phyloP scores from a whole-genome alignment of 306 rosid genomes.

The Erythrophleum fordii region DNA sequence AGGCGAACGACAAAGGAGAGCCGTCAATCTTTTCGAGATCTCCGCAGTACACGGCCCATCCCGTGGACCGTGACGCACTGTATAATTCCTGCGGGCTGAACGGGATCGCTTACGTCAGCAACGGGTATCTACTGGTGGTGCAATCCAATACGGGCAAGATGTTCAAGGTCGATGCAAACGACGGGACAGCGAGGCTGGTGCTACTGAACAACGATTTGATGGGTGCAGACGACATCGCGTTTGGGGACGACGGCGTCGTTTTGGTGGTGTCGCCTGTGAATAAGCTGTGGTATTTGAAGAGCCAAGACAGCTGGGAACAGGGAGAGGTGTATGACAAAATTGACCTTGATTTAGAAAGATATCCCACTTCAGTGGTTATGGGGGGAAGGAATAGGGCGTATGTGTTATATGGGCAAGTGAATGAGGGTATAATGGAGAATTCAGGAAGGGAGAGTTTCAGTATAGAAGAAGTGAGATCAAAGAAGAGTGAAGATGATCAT shows the following conservation, averaged over 20 bases:
- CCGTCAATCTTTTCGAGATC: constrained; percentile 74
- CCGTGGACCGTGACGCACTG: constrained; percentile 40
- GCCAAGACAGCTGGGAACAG: constrained; percentile 69
- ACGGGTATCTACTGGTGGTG: constrained; percentile 76
- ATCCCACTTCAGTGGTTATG: constrained; percentile 60
- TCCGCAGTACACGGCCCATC: constrained; percentile 46
- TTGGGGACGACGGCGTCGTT: constrained; percentile 71
- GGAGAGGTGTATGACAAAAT: constrained; percentile 62
- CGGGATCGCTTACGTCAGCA: constrained; percentile 75
- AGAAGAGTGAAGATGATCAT: constrained; percentile 53
- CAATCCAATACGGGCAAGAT: constrained; percentile 85
- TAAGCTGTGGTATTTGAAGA: constrained; percentile 68
- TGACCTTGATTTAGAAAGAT: constrained; percentile 65
- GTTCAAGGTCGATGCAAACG: constrained; percentile 69
- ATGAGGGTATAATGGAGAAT: constrained; percentile 58
- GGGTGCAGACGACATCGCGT: constrained; percentile 61
- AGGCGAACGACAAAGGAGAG: constrained; percentile 57
- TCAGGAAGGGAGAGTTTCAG: constrained; percentile 60
- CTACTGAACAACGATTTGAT: constrained; percentile 52
- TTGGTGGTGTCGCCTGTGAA: constrained; percentile 58
- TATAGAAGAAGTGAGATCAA: constrained; percentile 62
- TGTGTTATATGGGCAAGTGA: constrained; percentile 61
- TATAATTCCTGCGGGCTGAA: constrained; percentile 63
- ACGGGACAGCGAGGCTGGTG: constrained; percentile 64
- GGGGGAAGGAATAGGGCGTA: constrained; percentile 58